Base-by-base conservation (phyloP, 1,284 basidiomycete species). In the Caloboletus firmus region DNA sequence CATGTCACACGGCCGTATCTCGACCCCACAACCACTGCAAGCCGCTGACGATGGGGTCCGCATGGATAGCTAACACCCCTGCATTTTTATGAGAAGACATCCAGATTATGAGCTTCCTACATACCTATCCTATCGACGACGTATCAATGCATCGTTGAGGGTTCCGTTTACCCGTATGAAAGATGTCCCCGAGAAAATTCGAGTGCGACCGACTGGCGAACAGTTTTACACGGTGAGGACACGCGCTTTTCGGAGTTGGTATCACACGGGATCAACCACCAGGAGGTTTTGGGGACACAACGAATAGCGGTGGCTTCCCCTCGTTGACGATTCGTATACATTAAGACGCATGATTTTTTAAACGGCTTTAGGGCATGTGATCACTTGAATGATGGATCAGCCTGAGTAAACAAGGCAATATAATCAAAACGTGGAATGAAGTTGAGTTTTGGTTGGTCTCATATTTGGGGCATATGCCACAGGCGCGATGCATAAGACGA, bases 21-120 rank as follows among this genome's bases (percentile, higher is more conserved):
- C n/a, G n/a, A n/a, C n/a, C n/a, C n/a, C n/a, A n/a, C n/a, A n/a
- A n/a, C n/a, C n/a, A n/a, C n/a, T n/a, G n/a, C n/a, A n/a, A n/a
- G n/a, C n/a, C n/a, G n/a, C n/a, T n/a, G n/a, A n/a, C n/a, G n/a
- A n/a, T n/a, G n/a, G n/a, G n/a, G n/a, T n/a, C n/a, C n/a, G n/a
- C n/a, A n/a, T n/a, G n/a, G n/a, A n/a, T n/a, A n/a, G n/a, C n/a
- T n/a, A n/a, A n/a, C n/a, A n/a, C n/a, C n/a, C n/a, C n/a, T n/a
- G n/a, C n/a, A n/a, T n/a, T n/a, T n/a, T n/a, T n/a, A n/a, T n/a
- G n/a, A n/a, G n/a, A n/a, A n/a, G n/a, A n/a, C n/a, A n/a, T n/a
- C 35, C 58, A 53, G 28, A 20, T 56, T 13, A 56, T 61, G 50
- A 63, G 59, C 15, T 46, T 63, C 5, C 28, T 61, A 20, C 36